phyloP scores from a whole-genome alignment of 805 yeast species.

The Wickerhamomyces bovis region DNA sequence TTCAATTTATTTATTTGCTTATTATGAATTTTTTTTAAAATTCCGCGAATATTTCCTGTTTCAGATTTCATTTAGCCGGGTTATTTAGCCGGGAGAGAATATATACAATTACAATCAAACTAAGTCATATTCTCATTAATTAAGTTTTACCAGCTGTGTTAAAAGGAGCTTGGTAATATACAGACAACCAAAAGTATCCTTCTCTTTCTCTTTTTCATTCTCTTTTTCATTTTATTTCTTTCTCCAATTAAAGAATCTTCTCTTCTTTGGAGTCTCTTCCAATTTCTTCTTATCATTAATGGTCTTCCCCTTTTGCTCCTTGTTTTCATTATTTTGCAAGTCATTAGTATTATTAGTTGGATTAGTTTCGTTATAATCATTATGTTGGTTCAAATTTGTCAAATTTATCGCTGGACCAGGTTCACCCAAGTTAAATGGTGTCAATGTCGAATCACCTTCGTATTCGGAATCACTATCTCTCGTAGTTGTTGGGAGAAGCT shows the following conservation, averaged over 20 bases:
- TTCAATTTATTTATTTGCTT: no score
- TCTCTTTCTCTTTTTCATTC: not conserved
- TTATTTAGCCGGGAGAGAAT: not conserved
- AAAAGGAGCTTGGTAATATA: not conserved
- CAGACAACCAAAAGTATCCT: not conserved
- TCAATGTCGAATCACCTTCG: slow-evolving; percentile 20
- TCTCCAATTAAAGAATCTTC: slow-evolving; percentile 12
- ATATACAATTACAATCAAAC: not conserved
- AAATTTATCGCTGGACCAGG: slow-evolving; percentile 25
- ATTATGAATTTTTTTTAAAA: not conserved
- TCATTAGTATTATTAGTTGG: not conserved
- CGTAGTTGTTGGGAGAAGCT: slow-evolving; percentile 10
- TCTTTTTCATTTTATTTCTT: slow-evolving; percentile 3
- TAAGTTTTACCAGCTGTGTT: not conserved
- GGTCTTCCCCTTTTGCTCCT: not conserved
- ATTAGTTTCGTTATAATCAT: not conserved
- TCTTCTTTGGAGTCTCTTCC: slow-evolving; percentile 4
- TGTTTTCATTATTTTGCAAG: not conserved
- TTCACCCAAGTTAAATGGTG: slow-evolving; percentile 23
- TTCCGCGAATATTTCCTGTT: not conserved
- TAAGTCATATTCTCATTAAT: not conserved
- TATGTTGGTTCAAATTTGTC: slow-evolving; percentile 22
- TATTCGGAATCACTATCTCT: slow-evolving; percentile 5
- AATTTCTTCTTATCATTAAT: not conserved
- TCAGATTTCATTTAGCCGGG: not conserved